Percentiles rank a stretch among this genome's conserved stretches.
phyloP scores from a whole-genome alignment of 208 protist genomes.

The Trichomonas tenax region DNA sequence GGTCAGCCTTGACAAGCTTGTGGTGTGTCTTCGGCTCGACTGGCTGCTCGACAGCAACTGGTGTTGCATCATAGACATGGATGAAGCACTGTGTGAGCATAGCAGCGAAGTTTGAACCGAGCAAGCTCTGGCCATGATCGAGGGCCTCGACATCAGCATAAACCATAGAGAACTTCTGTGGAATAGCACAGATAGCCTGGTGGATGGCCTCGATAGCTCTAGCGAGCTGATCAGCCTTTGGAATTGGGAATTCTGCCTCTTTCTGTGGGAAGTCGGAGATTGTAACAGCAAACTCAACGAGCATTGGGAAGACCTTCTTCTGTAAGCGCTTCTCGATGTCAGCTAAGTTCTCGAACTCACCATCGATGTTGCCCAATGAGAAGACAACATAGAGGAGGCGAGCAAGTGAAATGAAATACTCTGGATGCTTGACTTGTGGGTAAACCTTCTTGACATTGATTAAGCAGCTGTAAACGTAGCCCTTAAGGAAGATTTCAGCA shows the following conservation, averaged over 20 bases:
- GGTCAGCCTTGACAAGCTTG: not conserved
- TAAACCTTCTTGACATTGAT: not conserved
- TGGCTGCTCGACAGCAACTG: not conserved
- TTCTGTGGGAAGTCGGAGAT: not conserved
- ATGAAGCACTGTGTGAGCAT: not conserved
- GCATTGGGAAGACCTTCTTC: not conserved
- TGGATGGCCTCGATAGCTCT: not conserved
- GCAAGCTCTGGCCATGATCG: not conserved
- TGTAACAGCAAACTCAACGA: not conserved
- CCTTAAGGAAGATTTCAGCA: not conserved
- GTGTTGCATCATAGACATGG: not conserved
- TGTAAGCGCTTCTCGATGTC: not conserved
- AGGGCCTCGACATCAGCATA: not conserved
- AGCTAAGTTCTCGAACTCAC: not conserved
- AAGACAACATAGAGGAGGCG: not conserved
- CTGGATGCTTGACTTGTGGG: not conserved
- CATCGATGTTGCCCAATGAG: not conserved
- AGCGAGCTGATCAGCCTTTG: not conserved
- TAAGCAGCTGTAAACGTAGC: not conserved
- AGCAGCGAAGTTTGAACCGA: not conserved
- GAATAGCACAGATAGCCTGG: not conserved
- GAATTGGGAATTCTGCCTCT: not conserved
- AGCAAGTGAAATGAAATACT: not conserved
- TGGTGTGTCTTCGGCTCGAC: not conserved
- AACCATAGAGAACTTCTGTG: not conserved